A percentile compares a stretch with the other conserved stretches of the same genome.
phyloP scores from a whole-genome alignment of 148 eudicot species.

The Vaccinium myrtillus region DNA sequence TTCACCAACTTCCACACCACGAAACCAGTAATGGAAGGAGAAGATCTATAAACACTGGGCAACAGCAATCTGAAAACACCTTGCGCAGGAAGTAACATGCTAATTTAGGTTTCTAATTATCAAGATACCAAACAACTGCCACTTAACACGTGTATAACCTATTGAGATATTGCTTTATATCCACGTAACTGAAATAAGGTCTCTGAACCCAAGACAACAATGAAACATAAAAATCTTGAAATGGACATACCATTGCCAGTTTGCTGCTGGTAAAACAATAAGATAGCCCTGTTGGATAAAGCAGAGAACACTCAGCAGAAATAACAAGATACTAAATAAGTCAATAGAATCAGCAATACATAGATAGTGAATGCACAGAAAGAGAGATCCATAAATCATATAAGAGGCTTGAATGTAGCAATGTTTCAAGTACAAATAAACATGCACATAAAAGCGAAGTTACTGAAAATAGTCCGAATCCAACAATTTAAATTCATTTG shows the following conservation, averaged over 20 bases:
- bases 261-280: constrained; percentile 64
- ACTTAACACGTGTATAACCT: neutral
- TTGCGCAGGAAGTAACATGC: neutral
- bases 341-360: neutral
- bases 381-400: neutral
- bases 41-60: neutral
- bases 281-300: constrained; percentile 54
- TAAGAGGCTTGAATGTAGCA: neutral
- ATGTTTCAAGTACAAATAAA: neutral
- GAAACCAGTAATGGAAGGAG: neutral
- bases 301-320: constrained; percentile 22
- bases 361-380: neutral
- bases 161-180: neutral
- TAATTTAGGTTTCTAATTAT: neutral
- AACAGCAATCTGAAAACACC: neutral
- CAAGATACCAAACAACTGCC: neutral
- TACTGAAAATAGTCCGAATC: neutral
- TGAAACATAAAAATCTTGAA: neutral
- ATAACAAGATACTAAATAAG: neutral
- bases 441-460: neutral
- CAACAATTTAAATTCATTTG: neutral
- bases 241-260: constrained; percentile 67
- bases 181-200: neutral
- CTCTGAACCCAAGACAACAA: neutral
- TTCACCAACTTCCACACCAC: neutral